These are phyloP conservation scores for Clathrospora elynae DNA, from an alignment of 2,329 filamentous ascomycete genomes.

Conservation along the genomic window DNA sequence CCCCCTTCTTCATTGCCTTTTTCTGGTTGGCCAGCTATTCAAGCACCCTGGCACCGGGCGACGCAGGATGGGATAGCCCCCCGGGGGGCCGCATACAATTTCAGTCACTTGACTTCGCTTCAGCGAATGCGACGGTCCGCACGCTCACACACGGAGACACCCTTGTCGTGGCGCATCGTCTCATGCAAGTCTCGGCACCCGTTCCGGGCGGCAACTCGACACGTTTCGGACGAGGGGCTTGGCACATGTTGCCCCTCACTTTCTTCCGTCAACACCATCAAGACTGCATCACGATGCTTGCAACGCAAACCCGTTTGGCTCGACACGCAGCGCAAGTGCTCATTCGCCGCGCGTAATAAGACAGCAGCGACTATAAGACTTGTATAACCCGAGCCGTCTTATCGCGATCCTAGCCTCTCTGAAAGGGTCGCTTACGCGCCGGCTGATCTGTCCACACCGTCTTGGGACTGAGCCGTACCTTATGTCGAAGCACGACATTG, in stretches of 20 bases:
- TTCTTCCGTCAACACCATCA: conserved; percentile 21
- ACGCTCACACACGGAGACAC: conserved; percentile 40
- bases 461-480: conserved; percentile 47
- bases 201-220: conserved; percentile 46
- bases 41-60: conserved; percentile 31
- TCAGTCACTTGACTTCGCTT: conserved; percentile 65
- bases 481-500: conserved; percentile 32
- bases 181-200: conserved; percentile 44
- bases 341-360: conserved; percentile 12
- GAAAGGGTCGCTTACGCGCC: conserved; percentile 44
- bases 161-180: conserved; percentile 42
- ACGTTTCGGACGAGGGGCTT: conserved; percentile 41
- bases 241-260: conserved; percentile 25
- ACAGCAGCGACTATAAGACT: conserved; percentile 10
- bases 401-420: conserved; percentile 32
- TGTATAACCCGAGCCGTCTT: conserved; percentile 28
- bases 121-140: conserved; percentile 49
- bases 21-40: conserved; percentile 41
- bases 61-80: conserved; percentile 45
- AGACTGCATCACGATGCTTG: conserved; percentile 20
- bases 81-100: conserved; percentile 65
- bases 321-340: conserved; percentile 9
- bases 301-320: conserved; percentile 11
- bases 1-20: conserved; percentile 32
- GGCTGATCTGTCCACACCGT: conserved; percentile 43